Conservation (phyloP, 768 basidiomycete species). For the Sarcomyxa edulis region DNA sequence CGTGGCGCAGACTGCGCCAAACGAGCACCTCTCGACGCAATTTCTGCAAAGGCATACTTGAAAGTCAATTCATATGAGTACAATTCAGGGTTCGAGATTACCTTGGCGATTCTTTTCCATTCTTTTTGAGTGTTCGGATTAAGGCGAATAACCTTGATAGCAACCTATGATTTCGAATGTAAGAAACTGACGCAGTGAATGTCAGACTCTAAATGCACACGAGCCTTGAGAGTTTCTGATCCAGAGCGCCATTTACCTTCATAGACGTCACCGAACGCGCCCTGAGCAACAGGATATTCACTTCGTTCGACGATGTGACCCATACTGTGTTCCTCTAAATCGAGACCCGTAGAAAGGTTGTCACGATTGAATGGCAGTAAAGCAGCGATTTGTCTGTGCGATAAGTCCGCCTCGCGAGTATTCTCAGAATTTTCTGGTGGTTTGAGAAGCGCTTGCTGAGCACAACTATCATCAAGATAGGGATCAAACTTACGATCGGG, state of each 20-base stretch:
- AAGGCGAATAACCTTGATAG: slow-evolving; percentile 3
- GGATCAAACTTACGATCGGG: too few species aligned
- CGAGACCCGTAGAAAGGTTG: too few species aligned
- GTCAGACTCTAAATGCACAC: not conserved
- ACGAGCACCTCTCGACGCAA: not conserved
- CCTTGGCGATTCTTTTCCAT: not conserved
- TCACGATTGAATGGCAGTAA: too few species aligned
- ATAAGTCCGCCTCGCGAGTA: too few species aligned
- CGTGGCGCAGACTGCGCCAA: slow-evolving; percentile 4
- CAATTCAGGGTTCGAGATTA: not conserved
- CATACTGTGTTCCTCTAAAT: too few species aligned
- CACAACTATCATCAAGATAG: too few species aligned
- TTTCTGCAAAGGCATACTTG: not conserved
- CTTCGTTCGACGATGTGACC: slow-evolving; percentile 1
- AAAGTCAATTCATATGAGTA: too few species aligned
- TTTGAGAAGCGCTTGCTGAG: too few species aligned
- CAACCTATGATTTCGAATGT: not conserved
- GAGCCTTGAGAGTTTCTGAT: not conserved
- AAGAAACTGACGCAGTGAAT: not conserved
- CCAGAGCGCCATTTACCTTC: slow-evolving; percentile 1
- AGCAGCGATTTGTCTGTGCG: too few species aligned
- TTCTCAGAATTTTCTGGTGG: too few species aligned
- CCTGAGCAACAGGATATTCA: slow-evolving; percentile 2
- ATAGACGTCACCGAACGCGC: slow-evolving; percentile 4
- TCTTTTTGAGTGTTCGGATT: not conserved